Evolutionary conservation across 495 filamentous ascomycete genomes (phyloP), one percentile per base, ranked within the genome.

Genomic region (Lepidopterella palustris): DNA sequence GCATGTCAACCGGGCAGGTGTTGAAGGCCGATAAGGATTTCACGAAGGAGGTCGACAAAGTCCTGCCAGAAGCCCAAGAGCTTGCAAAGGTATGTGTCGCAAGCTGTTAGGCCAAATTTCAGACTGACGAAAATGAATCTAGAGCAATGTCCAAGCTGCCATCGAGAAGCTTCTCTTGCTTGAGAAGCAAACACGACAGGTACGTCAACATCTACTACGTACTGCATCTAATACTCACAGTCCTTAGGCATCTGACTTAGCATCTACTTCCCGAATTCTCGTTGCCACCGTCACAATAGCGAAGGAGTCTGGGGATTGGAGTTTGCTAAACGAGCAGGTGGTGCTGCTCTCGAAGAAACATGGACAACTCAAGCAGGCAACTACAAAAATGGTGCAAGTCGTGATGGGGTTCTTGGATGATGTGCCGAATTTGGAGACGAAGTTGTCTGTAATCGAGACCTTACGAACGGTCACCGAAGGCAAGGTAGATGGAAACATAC

Each of bases 321-420:
- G 80, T 64, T 76, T 97, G 61, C 82, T 98, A 68, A 97, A 95
- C 70, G 93, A 98, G 76, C 92, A 98, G 74, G 89, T 96, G 58
- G 80, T 96, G 52, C 80, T 96, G 49, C 83, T 97, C 48, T 96
- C 92, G 61, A 97, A 97, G 85, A 98, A 98, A 79, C 93, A 98
- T 89, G 88, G 90, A 66, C 93, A 98, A 77, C 92, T 98, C 74
- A 97, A 97, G 74, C 95, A 97, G 77, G 93, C 93, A 67, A 91
- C 88, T 61, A 97, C 93, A 63, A 92, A 90, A 80, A 98, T 98
- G 93, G 93, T 98, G 45, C 93, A 97, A 79, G 85, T 84, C 53
- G 90, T 95, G 55, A 95, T 98, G 89, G 79, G 76, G 47, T 97
- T 96, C 72, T 76, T 98, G 71, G 88, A 95, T 69, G 82, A 87